These are phyloP conservation scores for Phytopythium litorale DNA, from an alignment of 352 stramenopile species.

Conservation along the genomic window DNA sequence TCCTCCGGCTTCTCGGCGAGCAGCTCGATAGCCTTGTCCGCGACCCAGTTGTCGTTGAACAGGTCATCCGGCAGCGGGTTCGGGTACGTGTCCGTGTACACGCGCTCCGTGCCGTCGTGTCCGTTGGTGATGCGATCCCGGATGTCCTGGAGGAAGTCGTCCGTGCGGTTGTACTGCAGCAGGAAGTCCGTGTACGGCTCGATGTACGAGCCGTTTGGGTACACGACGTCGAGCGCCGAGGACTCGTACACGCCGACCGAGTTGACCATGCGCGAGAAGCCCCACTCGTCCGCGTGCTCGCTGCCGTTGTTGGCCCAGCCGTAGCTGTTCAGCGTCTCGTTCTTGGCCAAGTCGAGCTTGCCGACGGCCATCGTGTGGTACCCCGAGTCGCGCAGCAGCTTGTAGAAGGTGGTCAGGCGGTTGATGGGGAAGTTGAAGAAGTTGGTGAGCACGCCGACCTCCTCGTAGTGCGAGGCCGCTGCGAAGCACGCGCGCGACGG, in stretches of 20 bases:
- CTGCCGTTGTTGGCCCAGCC: constrained; percentile 22
- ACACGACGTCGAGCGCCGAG: constrained; percentile 10
- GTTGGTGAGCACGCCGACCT: constrained; percentile 30
- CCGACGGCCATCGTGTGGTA: constrained; percentile 32
- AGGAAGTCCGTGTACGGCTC: constrained; percentile 31
- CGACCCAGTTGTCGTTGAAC: constrained; percentile 30
- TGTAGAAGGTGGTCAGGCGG: constrained; percentile 31
- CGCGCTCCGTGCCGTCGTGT: constrained; percentile 15
- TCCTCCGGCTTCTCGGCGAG: constrained; percentile 15
- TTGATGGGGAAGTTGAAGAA: constrained; percentile 28
- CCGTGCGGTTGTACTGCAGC: constrained; percentile 17
- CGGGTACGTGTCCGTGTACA: constrained; percentile 26
- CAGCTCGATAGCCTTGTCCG: constrained; percentile 18
- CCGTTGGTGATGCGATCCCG: constrained; percentile 16
- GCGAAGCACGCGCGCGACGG: constrained; percentile 28
- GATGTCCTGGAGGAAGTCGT: constrained; percentile 21
- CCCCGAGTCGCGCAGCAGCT: constrained; percentile 22
- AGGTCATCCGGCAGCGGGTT: constrained; percentile 21
- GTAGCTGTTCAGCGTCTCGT: constrained; percentile 29
- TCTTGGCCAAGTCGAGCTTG: constrained; percentile 31
- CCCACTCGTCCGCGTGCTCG: constrained; percentile 20
- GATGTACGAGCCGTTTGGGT: constrained; percentile 24
- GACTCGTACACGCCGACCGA: constrained; percentile 28
- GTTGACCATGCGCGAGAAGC: constrained; percentile 31
- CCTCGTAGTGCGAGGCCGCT: constrained; percentile 23